Base-by-base conservation (phyloP, 2,329 filamentous ascomycete genomes). In the Claviceps sp. region DNA sequence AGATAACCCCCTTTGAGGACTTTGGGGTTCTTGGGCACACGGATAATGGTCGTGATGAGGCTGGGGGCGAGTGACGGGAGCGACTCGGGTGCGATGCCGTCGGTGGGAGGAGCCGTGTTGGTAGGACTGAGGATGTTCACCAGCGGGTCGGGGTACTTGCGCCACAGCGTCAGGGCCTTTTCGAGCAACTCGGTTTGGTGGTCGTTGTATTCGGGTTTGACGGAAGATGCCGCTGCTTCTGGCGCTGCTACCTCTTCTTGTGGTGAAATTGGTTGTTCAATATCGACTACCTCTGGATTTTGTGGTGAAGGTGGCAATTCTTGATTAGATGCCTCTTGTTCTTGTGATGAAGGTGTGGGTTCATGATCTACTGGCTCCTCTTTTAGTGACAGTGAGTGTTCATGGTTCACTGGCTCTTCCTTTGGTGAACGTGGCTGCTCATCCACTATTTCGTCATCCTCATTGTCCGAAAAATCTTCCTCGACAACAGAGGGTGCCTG, bases 1-100 rank as follows among this genome's bases (percentile, higher is more conserved):
- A 98, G 78, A 66, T 93, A 94, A 16, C 90, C 90, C 16, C 87
- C 84, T 70, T 95, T 95, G 59, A 95, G 75, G 1, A 93, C 77
- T 44, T 80, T 81, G 1, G 84, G 80, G 59, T 93, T 94, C 68
- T 95, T 95, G 51, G 84, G 78, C 8, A 93, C 80, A 42, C 82
- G 80, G 50, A 89, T 81, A 42, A 95, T 83, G 1, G 81, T 87
- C 0, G 89, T 85, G 24, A 89, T 75, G 47, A 94, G 82, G 37
- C 78, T 81, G 1, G 83, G 85, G 13, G 73, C 73, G 11, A 68
- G 86, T 14, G 73, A 73, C 11, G 68, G 65, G 19, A 68, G 72
- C 63, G 65, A 70, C 58, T 75, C 72, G 0, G 69, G 61, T 4
- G 72, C 66, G 45, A 76, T 66, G 16, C 85, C 85, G 60, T 85